Conservation (phyloP, 2,329 filamentous ascomycete species). For the Zymoseptoria crescenta region DNA sequence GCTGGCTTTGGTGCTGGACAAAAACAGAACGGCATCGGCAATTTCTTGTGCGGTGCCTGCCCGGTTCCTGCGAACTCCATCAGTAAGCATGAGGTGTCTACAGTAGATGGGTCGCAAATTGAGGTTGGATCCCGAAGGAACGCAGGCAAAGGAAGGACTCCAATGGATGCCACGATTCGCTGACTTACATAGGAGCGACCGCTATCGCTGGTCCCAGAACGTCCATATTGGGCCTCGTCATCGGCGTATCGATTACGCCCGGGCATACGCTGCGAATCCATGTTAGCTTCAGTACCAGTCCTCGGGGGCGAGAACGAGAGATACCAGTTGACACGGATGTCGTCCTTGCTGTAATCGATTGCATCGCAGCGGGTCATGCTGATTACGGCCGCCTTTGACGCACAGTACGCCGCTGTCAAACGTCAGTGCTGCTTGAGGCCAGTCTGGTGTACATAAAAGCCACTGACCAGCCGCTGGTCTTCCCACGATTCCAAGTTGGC, state of each 20-base stretch:
- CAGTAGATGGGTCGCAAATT: too few species aligned
- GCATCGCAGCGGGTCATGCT: conserved; percentile 42
- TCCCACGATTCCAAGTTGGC: conserved; percentile 37
- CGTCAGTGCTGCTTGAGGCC: background rate
- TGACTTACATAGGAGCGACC: conserved; percentile 23
- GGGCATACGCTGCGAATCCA: conserved; percentile 34
- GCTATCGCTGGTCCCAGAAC: conserved; percentile 23
- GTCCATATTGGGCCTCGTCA: conserved; percentile 35
- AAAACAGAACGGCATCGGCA: conserved; percentile 41
- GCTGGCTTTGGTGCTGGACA: conserved; percentile 39
- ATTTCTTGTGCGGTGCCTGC: conserved; percentile 41
- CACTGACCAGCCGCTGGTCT: conserved; percentile 34
- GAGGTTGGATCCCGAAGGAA: too few species aligned
- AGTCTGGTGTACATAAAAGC: background rate
- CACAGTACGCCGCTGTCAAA: conserved; percentile 38
- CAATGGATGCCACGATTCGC: background rate
- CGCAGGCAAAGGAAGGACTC: too few species aligned
- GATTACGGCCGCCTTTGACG: conserved; percentile 41
- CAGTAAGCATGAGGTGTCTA: background rate
- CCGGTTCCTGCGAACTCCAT: conserved; percentile 33
- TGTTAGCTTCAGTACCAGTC: background rate
- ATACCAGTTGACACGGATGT: conserved; percentile 38
- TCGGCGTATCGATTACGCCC: conserved; percentile 40
- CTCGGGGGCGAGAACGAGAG: background rate
- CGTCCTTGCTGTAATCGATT: conserved; percentile 41